phyloP scores from a whole-genome alignment of 352 stramenopile species.

The Peronosclerospora sorghi region DNA sequence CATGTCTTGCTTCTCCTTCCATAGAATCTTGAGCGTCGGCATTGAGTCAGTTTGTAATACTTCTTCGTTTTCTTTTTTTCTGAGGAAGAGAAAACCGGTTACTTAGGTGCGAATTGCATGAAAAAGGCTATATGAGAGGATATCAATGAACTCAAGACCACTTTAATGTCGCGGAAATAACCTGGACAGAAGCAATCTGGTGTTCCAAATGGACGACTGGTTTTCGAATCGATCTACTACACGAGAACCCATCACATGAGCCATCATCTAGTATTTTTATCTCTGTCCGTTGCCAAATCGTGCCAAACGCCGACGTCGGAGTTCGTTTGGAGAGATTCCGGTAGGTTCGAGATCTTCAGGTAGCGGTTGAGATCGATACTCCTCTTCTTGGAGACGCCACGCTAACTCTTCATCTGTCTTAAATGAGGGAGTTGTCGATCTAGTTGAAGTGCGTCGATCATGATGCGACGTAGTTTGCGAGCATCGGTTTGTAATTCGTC shows the following conservation, averaged over 20 bases:
- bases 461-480: not conserved
- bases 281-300: conserved; percentile 9
- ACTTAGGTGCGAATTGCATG: not conserved
- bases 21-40: conserved; percentile 81
- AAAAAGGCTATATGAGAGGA: conserved; percentile 1
- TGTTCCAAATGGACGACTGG: too few relatives aligned
- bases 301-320: conserved; percentile 19
- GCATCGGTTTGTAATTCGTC: not conserved
- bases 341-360: conserved; percentile 3
- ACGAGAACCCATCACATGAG: too few relatives aligned
- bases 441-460: conserved; percentile 5
- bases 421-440: not conserved
- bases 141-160: not conserved
- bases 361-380: conserved; percentile 9
- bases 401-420: conserved; percentile 20
- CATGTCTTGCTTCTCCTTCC: conserved; percentile 76
- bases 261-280: not conserved
- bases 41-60: conserved; percentile 27
- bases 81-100: not conserved
- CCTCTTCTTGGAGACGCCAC: conserved; percentile 20
- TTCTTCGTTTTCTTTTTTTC: not conserved
- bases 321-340: conserved; percentile 11
- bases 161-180: too few relatives aligned
- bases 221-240: too few relatives aligned
- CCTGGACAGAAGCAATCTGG: too few relatives aligned